These are phyloP conservation scores for Emmonsiellopsis sp. DNA, from an alignment of 2,329 filamentous ascomycete genomes.

Conservation along the genomic window DNA sequence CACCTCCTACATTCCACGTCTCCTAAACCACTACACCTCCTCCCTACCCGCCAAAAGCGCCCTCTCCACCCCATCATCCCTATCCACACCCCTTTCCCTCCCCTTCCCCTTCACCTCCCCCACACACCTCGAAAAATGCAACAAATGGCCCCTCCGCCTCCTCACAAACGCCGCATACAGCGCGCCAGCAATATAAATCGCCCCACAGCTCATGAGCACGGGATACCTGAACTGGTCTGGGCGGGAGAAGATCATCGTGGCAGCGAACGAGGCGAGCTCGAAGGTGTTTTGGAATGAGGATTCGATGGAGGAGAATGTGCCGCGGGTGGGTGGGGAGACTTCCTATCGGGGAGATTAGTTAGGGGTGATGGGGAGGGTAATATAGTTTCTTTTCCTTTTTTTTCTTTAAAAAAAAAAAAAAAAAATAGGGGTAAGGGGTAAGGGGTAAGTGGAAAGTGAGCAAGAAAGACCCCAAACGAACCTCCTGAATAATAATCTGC, in stretches of 20 bases:
- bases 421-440: neutral
- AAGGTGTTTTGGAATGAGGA: constrained; percentile 60
- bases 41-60: no score
- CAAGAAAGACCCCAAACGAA: constrained; percentile 17
- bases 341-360: neutral
- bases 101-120: no score
- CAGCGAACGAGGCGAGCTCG: constrained; percentile 57
- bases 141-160: neutral
- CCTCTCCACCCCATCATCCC: no score
- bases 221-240: constrained; percentile 60
- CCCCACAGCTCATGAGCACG: constrained; percentile 47
- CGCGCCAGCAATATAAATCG: constrained; percentile 40
- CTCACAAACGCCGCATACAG: neutral
- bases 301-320: constrained; percentile 58
- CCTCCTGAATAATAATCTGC: constrained; percentile 55
- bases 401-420: neutral
- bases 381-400: neutral
- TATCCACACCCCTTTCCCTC: no score
- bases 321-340: neutral
- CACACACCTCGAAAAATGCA: neutral
- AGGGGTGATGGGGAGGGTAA: neutral
- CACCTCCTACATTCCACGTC: no score
- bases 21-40: no score
- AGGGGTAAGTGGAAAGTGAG: no score
- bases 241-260: constrained; percentile 55